These are phyloP conservation scores for Mayamaea pseudoterrestris DNA, from an alignment of 108 stramenopile genomes.

Conservation along the genomic window DNA sequence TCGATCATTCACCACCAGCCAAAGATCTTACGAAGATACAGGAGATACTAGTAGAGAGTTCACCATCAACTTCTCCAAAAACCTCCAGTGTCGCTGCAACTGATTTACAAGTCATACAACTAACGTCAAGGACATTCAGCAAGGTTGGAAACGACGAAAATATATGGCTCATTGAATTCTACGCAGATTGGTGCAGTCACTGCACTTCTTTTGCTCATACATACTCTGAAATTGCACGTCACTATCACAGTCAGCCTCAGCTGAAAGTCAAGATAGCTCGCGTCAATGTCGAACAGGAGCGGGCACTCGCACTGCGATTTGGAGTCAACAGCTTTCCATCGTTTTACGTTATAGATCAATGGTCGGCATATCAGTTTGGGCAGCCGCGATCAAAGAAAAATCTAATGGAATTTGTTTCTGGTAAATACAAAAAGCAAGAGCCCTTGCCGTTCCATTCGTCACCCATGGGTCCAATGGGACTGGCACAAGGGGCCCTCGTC, in stretches of 20 bases:
- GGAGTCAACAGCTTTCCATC: constrained; percentile 57
- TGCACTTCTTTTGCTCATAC: constrained; percentile 48
- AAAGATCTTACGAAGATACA: too few relatives aligned
- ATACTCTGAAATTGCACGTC: constrained; percentile 43
- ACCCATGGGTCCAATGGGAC: constrained; percentile 72
- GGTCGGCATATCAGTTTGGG: constrained; percentile 56
- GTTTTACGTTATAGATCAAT: constrained; percentile 66
- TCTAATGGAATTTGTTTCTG: constrained; percentile 43
- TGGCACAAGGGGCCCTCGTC: constrained; percentile 43
- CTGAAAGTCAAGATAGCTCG: constrained; percentile 65
- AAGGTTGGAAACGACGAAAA: background rate
- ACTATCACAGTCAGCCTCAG: constrained; percentile 27
- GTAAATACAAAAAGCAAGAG: constrained; percentile 30
- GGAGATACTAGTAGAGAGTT: too few relatives aligned
- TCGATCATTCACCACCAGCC: too few relatives aligned
- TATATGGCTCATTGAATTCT: constrained; percentile 46
- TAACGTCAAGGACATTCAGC: background rate
- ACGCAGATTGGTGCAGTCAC: constrained; percentile 63
- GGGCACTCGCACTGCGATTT: constrained; percentile 51
- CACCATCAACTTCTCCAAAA: too few relatives aligned
- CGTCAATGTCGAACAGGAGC: constrained; percentile 58
- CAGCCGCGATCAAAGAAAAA: constrained; percentile 32
- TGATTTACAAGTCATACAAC: too few relatives aligned
- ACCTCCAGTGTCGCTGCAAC: too few relatives aligned
- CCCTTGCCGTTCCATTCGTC: constrained; percentile 31